phyloP scores from a whole-genome alignment of 768 basidiomycete genomes.

The Kondoa malvinella region DNA sequence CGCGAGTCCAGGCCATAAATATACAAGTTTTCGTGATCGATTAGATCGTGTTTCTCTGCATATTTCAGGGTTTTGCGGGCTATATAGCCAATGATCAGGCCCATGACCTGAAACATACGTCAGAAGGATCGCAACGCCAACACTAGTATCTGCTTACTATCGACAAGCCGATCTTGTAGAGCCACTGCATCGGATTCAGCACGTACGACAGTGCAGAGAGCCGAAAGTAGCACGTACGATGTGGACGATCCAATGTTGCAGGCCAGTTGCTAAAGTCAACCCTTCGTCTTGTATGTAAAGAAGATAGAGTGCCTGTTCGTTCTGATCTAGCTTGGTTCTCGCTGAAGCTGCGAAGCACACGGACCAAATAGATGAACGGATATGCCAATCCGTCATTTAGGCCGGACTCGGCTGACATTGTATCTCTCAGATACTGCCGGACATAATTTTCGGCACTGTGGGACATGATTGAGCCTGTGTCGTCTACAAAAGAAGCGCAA shows the following conservation, averaged over 20 bases:
- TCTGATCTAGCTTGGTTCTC: too few relatives aligned
- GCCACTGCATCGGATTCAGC: too few relatives aligned
- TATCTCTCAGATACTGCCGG: conserved; percentile 33
- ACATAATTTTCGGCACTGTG: conserved; percentile 35
- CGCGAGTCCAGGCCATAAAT: too few relatives aligned
- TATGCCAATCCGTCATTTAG: conserved; percentile 36
- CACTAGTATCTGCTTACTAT: too few relatives aligned
- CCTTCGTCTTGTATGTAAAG: conserved; percentile 25
- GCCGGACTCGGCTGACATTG: conserved; percentile 33
- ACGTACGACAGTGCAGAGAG: too few relatives aligned
- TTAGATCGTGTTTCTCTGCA: conserved; percentile 27
- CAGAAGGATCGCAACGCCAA: too few relatives aligned
- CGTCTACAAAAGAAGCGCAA: conserved; percentile 29
- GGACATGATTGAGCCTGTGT: conserved; percentile 25
- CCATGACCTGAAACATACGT: conserved; percentile 31
- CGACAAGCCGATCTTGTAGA: conserved; percentile 29
- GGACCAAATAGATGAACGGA: conserved; percentile 36
- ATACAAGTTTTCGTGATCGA: conserved; percentile 36
- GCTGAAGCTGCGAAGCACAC: too few relatives aligned
- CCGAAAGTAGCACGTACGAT: too few relatives aligned
- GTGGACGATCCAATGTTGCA: conserved; percentile 33
- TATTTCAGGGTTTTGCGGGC: conserved; percentile 31
- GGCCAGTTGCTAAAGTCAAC: conserved; percentile 28
- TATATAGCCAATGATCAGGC: conserved; percentile 32
- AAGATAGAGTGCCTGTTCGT: conserved; percentile 32